These are phyloP conservation scores for Diaporthe caulivora DNA, from an alignment of 2,329 filamentous ascomycete species.

Conservation along the genomic window DNA sequence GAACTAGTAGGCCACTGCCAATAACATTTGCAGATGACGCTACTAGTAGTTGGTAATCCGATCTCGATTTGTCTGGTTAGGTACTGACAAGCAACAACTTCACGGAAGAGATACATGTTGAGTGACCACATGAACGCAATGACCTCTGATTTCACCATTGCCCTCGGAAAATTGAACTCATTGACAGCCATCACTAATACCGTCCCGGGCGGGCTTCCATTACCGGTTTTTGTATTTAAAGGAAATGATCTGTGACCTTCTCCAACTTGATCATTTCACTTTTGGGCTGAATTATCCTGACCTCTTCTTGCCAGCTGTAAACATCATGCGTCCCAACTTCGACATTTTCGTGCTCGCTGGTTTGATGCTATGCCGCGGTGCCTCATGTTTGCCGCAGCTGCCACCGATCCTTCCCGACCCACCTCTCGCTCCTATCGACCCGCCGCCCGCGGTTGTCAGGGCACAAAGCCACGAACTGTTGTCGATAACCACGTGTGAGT, in stretches of 20 bases:
- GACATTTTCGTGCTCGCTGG: neutral
- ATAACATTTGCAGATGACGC: neutral
- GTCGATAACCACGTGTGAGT: neutral
- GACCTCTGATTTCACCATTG: neutral
- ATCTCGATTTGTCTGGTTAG: neutral
- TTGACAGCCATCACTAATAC: too few relatives aligned
- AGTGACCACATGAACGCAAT: too few relatives aligned
- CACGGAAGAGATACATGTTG: neutral
- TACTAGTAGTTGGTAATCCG: neutral
- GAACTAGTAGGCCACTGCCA: too few relatives aligned
- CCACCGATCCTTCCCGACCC: too few relatives aligned
- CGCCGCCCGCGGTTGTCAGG: too few relatives aligned
- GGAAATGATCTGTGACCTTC: too few relatives aligned
- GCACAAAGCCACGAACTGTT: too few relatives aligned
- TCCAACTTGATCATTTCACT: neutral
- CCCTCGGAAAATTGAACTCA: neutral
- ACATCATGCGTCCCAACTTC: neutral
- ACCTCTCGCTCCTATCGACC: too few relatives aligned
- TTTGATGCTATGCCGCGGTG: neutral
- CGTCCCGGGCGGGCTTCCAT: too few relatives aligned
- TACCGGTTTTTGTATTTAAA: too few relatives aligned
- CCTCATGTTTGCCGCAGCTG: slow-evolving; percentile 1
- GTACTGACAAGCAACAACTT: neutral
- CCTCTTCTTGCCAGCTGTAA: neutral
- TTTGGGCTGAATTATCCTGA: neutral